A percentile compares a stretch with the other conserved stretches of the same genome.
These are phyloP conservation scores for Fusarium verticillioides DNA, from an alignment of 2,329 filamentous ascomycete species.

Conservation along the genomic window DNA sequence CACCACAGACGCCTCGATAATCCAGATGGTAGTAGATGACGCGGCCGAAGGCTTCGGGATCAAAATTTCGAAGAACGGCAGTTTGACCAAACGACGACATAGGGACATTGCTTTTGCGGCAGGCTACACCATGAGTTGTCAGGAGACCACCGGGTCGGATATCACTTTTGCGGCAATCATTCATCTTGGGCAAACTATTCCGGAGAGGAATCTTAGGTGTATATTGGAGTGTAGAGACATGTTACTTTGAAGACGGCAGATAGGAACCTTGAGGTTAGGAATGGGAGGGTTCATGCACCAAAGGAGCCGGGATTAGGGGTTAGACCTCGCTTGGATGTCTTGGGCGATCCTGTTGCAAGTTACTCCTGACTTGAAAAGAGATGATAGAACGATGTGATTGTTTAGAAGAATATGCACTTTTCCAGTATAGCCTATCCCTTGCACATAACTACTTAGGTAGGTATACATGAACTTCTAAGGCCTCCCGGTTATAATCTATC, in stretches of 20 bases:
- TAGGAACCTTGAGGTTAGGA: conserved; percentile 23
- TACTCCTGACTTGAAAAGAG: conserved; percentile 13
- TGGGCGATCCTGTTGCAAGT: conserved; percentile 30
- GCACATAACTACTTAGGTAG: background rate
- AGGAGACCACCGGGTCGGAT: conserved; percentile 30
- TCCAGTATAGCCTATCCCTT: background rate
- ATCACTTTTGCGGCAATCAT: conserved; percentile 35
- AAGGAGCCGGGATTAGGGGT: conserved; percentile 26
- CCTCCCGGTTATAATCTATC: background rate
- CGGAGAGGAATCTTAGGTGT: conserved; percentile 25
- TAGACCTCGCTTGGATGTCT: conserved; percentile 23
- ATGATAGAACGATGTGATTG: background rate
- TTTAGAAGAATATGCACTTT: background rate
- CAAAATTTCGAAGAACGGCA: conserved; percentile 38
- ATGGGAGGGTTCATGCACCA: conserved; percentile 25
- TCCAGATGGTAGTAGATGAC: conserved; percentile 30
- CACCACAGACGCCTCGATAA: conserved; percentile 22
- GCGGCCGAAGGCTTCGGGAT: conserved; percentile 29
- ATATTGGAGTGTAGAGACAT: conserved; percentile 34
- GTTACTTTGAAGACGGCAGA: conserved; percentile 29
- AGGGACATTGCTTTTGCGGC: conserved; percentile 34
- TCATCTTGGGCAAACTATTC: conserved; percentile 31
- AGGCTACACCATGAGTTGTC: conserved; percentile 33
- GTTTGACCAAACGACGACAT: conserved; percentile 28
- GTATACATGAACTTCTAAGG: background rate